Conservation (phyloP, 2,329 filamentous ascomycete species). For the Emericellopsis atlantica region DNA sequence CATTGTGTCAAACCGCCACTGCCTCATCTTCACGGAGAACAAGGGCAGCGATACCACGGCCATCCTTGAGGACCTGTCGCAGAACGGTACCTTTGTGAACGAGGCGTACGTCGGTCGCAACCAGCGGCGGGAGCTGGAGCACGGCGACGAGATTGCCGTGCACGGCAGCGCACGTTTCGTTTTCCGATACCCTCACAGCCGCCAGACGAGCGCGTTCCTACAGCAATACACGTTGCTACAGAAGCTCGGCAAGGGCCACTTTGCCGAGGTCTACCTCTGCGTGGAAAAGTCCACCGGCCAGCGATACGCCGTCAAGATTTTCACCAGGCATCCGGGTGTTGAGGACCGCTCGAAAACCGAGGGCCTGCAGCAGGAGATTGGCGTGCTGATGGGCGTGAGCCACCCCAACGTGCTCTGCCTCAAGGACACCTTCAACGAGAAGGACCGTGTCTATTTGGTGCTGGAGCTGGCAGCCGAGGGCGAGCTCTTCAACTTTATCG, state of each 20-base stretch:
- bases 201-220: conserved; percentile 63
- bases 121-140: conserved; percentile 74
- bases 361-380: conserved; percentile 87
- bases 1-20: conserved; percentile 80
- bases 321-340: conserved; percentile 71
- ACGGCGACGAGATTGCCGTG: conserved; percentile 84
- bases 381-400: conserved; percentile 91
- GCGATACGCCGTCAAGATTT: conserved; percentile 86
- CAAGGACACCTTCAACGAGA: conserved; percentile 90
- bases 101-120: conserved; percentile 85
- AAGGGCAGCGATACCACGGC: conserved; percentile 50
- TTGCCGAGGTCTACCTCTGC: conserved; percentile 85
- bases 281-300: conserved; percentile 74
- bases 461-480: conserved; percentile 85
- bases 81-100: conserved; percentile 94
- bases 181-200: conserved; percentile 75
- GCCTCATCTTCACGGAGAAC: conserved; percentile 52
- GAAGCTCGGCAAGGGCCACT: conserved; percentile 87
- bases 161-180: conserved; percentile 77
- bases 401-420: conserved; percentile 87
- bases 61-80: conserved; percentile 84
- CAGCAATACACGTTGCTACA: conserved; percentile 79
- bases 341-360: conserved; percentile 78
- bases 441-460: conserved; percentile 80
- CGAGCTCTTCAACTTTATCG: conserved; percentile 91